Percentiles rank a stretch among this genome's conserved stretches.
Conservation (phyloP, 257 asterid genomes). For the Solanum acaule region DNA sequence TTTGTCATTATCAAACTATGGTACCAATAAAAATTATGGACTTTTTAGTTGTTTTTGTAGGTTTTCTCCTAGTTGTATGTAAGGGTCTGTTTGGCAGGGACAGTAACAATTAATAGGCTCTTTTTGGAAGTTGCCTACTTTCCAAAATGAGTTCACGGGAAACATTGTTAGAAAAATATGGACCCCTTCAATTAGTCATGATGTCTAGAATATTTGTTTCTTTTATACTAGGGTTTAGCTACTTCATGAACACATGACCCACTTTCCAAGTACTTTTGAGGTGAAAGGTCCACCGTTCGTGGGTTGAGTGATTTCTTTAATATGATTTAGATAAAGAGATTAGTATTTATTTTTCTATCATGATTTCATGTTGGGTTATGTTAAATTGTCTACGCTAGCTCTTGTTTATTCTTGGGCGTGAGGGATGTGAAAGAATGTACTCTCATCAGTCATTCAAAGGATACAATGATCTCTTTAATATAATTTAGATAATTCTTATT, state of each 20-base stretch:
- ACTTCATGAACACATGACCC: neutral
- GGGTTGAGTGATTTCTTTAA: neutral
- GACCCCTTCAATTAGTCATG: neutral
- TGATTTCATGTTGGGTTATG: too few relatives aligned
- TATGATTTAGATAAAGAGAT: neutral
- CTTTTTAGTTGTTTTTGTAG: neutral
- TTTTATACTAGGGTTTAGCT: neutral
- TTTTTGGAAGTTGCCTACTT: conserved; percentile 26
- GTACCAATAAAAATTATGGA: conserved; percentile 1
- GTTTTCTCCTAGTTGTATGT: conserved; percentile 10
- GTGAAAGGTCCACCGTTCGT: neutral
- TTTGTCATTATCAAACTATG: neutral
- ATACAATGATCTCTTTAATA: too few relatives aligned
- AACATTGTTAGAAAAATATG: neutral
- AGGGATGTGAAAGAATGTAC: too few relatives aligned
- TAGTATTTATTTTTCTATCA: too few relatives aligned
- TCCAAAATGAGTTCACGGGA: conserved; percentile 57
- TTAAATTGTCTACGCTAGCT: too few relatives aligned
- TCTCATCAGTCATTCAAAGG: too few relatives aligned
- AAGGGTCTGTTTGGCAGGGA: conserved; percentile 15
- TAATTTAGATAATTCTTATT: too few relatives aligned
- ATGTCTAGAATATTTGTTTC: neutral
- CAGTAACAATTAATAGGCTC: neutral
- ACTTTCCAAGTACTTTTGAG: neutral
- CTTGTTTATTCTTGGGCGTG: too few relatives aligned